phyloP scores from a whole-genome alignment of 2,329 filamentous ascomycete species.

The Talaromyces pinophilus region DNA sequence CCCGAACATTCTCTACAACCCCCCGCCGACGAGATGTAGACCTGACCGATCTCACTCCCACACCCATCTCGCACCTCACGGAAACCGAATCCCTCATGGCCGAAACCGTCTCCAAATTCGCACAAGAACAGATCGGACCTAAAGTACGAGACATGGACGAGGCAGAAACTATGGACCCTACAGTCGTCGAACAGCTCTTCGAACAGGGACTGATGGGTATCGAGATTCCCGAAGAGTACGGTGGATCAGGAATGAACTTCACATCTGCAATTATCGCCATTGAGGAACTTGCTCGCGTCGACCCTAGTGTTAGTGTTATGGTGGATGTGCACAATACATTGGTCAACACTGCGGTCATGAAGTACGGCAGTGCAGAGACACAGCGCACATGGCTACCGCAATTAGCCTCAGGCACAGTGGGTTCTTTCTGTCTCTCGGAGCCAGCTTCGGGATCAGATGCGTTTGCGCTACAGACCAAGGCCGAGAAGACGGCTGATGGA shows the following conservation, averaged over 20 bases:
- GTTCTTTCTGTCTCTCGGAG: slow-evolving; percentile 90
- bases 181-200: slow-evolving; percentile 87
- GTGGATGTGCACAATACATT: slow-evolving; percentile 98
- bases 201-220: slow-evolving; percentile 97
- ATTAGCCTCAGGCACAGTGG: slow-evolving; percentile 84
- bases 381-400: slow-evolving; percentile 88
- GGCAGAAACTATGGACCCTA: slow-evolving; percentile 86
- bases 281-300: slow-evolving; percentile 90
- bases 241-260: slow-evolving; percentile 98
- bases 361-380: slow-evolving; percentile 73
- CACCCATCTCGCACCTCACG: slow-evolving; percentile 88
- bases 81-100: slow-evolving; percentile 88
- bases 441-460: slow-evolving; percentile 92
- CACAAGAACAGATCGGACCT: slow-evolving; percentile 81
- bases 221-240: slow-evolving; percentile 96
- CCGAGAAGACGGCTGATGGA: slow-evolving; percentile 76
- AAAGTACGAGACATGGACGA: slow-evolving; percentile 98
- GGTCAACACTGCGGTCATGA: slow-evolving; percentile 89
- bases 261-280: slow-evolving; percentile 94
- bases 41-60: slow-evolving; percentile 78
- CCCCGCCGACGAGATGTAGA: slow-evolving; percentile 58
- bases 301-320: slow-evolving; percentile 92
- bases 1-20: slow-evolving; percentile 63
- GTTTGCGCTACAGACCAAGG: slow-evolving; percentile 90
- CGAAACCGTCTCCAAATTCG: slow-evolving; percentile 88